phyloP scores from a whole-genome alignment of 805 yeast genomes.

The Saturnispora kantuleensis region DNA sequence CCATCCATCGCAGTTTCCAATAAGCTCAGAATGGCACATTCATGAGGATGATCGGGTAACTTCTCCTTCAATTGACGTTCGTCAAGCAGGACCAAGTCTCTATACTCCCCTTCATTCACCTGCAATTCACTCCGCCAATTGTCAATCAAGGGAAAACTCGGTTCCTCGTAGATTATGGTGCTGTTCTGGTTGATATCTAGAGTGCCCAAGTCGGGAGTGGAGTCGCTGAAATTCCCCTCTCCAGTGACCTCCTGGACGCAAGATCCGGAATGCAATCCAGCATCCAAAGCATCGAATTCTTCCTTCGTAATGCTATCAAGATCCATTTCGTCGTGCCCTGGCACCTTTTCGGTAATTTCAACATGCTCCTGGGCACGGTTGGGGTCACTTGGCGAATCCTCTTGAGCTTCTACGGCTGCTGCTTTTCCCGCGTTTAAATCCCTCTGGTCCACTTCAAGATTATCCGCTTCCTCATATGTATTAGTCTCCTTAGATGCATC shows the following conservation, averaged over 20 bases:
- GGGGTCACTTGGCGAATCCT: no score
- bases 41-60: neutral
- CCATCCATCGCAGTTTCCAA: neutral
- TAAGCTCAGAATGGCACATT: slow-evolving; percentile 1
- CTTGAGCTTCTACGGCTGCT: no score
- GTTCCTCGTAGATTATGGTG: neutral
- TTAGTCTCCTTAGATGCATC: no score
- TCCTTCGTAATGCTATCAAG: no score
- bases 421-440: no score
- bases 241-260: neutral
- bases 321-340: no score
- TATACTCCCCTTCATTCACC: slow-evolving; percentile 2
- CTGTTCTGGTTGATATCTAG: slow-evolving; percentile 10
- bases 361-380: no score
- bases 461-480: no score
- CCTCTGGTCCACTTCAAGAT: no score
- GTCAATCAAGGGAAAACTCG: neutral
- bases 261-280: no score
- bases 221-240: slow-evolving; percentile 9
- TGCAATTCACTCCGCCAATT: slow-evolving; percentile 3
- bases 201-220: slow-evolving; percentile 13
- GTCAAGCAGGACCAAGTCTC: neutral
- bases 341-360: no score
- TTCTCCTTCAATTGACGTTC: neutral
- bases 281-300: no score